These are phyloP conservation scores for Ogataea methanolica DNA, from an alignment of 805 yeast genomes.

Conservation along the genomic window DNA sequence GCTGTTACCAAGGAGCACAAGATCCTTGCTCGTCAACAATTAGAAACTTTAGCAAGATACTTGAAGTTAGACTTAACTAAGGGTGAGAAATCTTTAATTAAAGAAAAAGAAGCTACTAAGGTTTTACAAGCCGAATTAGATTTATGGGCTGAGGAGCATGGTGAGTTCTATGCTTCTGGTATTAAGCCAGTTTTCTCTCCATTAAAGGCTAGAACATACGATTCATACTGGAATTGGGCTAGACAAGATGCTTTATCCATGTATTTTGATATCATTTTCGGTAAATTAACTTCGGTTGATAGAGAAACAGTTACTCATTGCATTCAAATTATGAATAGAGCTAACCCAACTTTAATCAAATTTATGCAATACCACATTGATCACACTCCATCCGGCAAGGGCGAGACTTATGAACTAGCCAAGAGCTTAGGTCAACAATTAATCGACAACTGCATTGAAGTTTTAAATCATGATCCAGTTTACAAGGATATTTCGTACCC, in stretches of 20 bases:
- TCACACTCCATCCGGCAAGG: slow-evolving; percentile 78
- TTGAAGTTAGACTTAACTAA: slow-evolving; percentile 86
- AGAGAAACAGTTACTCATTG: slow-evolving; percentile 96
- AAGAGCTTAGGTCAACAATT: slow-evolving; percentile 87
- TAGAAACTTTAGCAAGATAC: slow-evolving; percentile 92
- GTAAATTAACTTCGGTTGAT: slow-evolving; percentile 84
- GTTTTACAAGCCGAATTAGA: slow-evolving; percentile 88
- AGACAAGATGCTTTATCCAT: slow-evolving; percentile 92
- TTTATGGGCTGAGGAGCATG: slow-evolving; percentile 83
- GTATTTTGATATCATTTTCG: slow-evolving; percentile 95
- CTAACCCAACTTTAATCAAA: slow-evolving; percentile 87
- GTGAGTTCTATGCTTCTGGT: slow-evolving; percentile 91
- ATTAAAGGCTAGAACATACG: slow-evolving; percentile 91
- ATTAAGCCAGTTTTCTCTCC: slow-evolving; percentile 86
- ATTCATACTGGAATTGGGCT: slow-evolving; percentile 99
- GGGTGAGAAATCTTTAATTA: slow-evolving; percentile 80
- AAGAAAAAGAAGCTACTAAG: slow-evolving; percentile 80
- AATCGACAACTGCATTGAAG: slow-evolving; percentile 93
- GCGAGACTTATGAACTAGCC: slow-evolving; percentile 90
- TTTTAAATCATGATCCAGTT: slow-evolving; percentile 73
- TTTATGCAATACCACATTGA: slow-evolving; percentile 94
- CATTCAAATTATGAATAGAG: slow-evolving; percentile 95
- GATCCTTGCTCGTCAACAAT: slow-evolving; percentile 68
- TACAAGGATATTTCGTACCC: slow-evolving; percentile 93
- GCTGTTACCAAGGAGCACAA: slow-evolving; percentile 69